phyloP scores from a whole-genome alignment of 163 green algal genomes.

The Picocystis sp. region DNA sequence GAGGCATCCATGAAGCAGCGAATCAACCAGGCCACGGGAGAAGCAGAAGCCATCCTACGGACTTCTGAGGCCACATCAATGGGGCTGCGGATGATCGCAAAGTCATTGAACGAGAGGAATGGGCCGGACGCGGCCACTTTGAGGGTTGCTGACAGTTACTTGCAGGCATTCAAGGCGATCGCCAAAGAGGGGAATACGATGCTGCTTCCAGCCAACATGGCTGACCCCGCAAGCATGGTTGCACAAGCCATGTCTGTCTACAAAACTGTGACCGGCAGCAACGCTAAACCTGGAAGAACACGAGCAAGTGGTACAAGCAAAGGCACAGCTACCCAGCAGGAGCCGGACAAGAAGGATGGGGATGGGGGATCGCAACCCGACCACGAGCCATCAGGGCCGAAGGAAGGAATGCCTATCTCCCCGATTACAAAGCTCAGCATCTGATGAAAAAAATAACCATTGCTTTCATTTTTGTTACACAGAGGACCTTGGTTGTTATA shows the following conservation, averaged over 20 bases:
- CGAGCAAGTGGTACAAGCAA: no score
- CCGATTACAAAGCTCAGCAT: no score
- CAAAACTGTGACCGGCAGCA: not conserved
- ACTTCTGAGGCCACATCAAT: slow-evolving; percentile 40
- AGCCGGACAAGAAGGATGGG: no score
- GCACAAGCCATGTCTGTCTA: slow-evolving; percentile 53
- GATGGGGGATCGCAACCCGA: no score
- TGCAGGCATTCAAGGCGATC: slow-evolving; percentile 34
- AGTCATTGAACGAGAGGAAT: slow-evolving; percentile 26
- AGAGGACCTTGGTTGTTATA: no score
- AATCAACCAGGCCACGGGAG: slow-evolving; percentile 61
- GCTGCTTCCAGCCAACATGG: slow-evolving; percentile 49
- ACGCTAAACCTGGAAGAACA: no score
- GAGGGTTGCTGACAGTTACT: slow-evolving; percentile 61
- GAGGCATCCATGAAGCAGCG: slow-evolving; percentile 56
- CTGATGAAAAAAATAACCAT: no score
- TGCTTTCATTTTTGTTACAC: no score
- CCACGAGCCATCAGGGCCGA: no score
- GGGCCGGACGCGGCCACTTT: slow-evolving; percentile 64
- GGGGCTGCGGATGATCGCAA: slow-evolving; percentile 40
- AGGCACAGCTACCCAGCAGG: no score
- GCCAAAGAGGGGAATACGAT: slow-evolving; percentile 74
- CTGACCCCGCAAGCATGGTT: slow-evolving; percentile 65
- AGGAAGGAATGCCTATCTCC: no score
- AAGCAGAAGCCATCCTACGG: slow-evolving; percentile 49